A percentile compares a stretch with the other conserved stretches of the same genome.
Conservation (phyloP, 768 basidiomycete genomes). For the Hygrocybe punicea region DNA sequence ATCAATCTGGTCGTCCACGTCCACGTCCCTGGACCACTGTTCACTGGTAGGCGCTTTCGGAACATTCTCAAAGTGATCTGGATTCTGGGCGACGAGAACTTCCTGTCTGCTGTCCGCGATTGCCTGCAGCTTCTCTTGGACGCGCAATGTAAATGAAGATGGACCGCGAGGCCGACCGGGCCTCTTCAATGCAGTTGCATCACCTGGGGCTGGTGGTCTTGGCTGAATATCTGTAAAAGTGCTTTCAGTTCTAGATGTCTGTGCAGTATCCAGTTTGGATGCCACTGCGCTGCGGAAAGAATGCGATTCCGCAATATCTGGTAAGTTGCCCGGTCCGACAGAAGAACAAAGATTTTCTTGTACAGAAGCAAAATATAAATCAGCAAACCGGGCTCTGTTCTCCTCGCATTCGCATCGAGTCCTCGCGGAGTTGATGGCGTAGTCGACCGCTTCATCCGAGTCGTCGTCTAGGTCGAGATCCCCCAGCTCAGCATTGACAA, state of each 20-base stretch:
- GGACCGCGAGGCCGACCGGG: constrained; percentile 25
- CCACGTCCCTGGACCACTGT: too few species aligned
- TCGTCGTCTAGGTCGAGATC: constrained; percentile 31
- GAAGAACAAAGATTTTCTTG: constrained; percentile 12
- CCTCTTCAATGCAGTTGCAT: constrained; percentile 6
- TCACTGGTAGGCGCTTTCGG: too few species aligned
- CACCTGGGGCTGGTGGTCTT: background rate
- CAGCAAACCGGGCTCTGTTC: constrained; percentile 36
- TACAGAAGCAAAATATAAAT: constrained; percentile 37
- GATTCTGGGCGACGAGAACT: background rate
- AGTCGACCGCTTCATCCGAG: constrained; percentile 36
- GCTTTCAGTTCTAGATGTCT: background rate
- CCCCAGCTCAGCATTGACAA: constrained; percentile 4
- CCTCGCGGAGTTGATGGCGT: constrained; percentile 30
- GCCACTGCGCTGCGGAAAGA: background rate
- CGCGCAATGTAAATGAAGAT: constrained; percentile 43
- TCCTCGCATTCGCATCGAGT: constrained; percentile 23
- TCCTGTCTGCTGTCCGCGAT: background rate
- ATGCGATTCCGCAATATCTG: background rate
- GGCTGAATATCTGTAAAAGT: background rate
- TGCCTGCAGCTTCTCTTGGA: constrained; percentile 39
- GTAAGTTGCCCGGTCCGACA: background rate
- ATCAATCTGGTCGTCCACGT: too few species aligned
- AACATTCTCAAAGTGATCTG: too few species aligned
- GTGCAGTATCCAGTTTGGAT: background rate